phyloP scores from a whole-genome alignment of 805 yeast genomes.

The Monosporozyma solicola region DNA sequence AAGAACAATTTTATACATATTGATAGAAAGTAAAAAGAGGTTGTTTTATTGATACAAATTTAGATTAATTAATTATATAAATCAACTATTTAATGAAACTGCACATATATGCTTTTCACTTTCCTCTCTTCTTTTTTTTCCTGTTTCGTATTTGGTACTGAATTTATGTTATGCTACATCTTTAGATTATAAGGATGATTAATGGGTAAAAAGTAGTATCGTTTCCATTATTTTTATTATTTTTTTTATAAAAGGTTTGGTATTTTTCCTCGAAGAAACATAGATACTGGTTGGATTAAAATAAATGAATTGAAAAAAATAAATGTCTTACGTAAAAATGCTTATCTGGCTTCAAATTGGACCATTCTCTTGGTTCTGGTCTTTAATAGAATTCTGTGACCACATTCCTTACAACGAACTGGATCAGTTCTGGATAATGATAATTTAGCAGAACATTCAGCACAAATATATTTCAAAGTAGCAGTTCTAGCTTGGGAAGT shows the following conservation, averaged over 20 bases:
- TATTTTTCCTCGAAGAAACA: not conserved
- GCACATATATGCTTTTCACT: not conserved
- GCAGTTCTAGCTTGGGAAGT: constrained; percentile 57
- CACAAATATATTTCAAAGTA: constrained; percentile 91
- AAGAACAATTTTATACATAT: not conserved
- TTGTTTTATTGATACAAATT: not conserved
- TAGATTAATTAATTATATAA: not conserved
- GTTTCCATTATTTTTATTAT: not conserved
- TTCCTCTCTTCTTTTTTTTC: not conserved
- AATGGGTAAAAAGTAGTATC: not conserved
- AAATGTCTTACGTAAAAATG: not conserved
- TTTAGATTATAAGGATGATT: not conserved
- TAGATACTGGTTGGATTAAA: not conserved
- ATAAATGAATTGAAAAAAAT: not conserved
- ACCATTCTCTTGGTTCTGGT: constrained; percentile 97
- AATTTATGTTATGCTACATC: constrained; percentile 6
- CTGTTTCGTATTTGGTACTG: not conserved
- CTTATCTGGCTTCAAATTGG: constrained; percentile 69
- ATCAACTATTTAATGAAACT: not conserved
- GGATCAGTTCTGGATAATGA: constrained; percentile 89
- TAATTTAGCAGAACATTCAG: constrained; percentile 88
- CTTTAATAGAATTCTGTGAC: constrained; percentile 94
- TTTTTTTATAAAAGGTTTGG: not conserved
- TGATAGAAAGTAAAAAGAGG: not conserved
- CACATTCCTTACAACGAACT: constrained; percentile 96